Evolutionary conservation across 129 eudicot genomes (phyloP), one percentile per base, ranked within the genome.

Genomic region (Chrysanthemum seticuspe): DNA sequence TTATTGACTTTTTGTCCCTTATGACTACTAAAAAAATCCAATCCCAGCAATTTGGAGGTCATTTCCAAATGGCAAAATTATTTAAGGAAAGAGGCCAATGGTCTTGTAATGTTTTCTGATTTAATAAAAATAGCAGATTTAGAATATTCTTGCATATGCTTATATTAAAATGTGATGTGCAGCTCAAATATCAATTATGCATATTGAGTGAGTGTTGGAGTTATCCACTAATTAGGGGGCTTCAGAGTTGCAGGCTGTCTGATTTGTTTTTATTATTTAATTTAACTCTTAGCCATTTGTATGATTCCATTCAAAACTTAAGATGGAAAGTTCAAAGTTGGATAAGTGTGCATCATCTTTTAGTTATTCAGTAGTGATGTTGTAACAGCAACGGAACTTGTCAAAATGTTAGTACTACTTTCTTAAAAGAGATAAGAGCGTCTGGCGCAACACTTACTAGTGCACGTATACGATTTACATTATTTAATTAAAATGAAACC

Each of bases 1-100:
- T 25, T 47, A 58, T 78, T 78, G 77, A 78, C 77, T 55, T 78
- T 71, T 64, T 71, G 50, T 57, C 59, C 31, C 3, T n/a, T 16
- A 71, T 2, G 40, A 13, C n/a, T 48, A 74, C 36, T 55, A 40
- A n/a, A 10, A 61, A 63, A 15, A n/a, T 13, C 69, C 5, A 31
- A 19, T 54, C 81, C 81, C 71, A 62, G 72, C 65, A 62, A 53
- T 53, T 1, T 4, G 77, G 67, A 62, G 45, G 14, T 27, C 57
- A 34, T 51, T 50, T 52, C n/a, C 1, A 12, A 60, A n/a, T 55
- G 31, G 51, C 50, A 60, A 60, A 25, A 16, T 34, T 13, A 15
- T 14, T 60, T 8, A 36, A 36, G 44, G 44, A 36, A 36, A 36
- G 44, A 36, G 44, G 44, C 44, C 44, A 5, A 6, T 36, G 44